phyloP scores from a whole-genome alignment of 2,329 filamentous ascomycete species.

The Aspergillus fischeri region DNA sequence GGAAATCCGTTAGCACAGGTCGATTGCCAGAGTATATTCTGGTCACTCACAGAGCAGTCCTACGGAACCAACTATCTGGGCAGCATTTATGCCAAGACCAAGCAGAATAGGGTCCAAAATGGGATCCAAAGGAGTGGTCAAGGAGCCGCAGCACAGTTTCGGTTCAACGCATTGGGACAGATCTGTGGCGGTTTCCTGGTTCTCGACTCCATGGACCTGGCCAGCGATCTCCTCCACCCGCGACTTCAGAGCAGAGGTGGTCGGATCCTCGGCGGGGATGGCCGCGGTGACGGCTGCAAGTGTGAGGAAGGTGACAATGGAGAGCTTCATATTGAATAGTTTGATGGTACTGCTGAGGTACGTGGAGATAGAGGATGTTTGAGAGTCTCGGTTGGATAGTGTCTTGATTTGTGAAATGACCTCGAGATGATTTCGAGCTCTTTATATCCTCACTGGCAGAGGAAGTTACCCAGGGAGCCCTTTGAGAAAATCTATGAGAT shows the following conservation, averaged over 20 bases:
- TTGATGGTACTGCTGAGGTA: slow-evolving; percentile 8
- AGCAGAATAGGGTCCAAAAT: slow-evolving; percentile 23
- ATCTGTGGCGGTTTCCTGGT: slow-evolving; percentile 5
- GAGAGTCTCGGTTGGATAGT: background rate
- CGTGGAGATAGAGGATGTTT: background rate
- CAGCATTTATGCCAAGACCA: slow-evolving; percentile 19
- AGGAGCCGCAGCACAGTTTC: slow-evolving; percentile 25
- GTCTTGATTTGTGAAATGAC: background rate
- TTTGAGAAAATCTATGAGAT: background rate
- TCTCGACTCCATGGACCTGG: slow-evolving; percentile 7
- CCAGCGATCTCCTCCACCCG: slow-evolving; percentile 12
- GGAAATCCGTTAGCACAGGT: slow-evolving; percentile 1
- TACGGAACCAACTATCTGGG: slow-evolving; percentile 24
- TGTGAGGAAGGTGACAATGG: slow-evolving; percentile 26
- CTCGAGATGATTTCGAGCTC: background rate
- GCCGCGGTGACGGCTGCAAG: slow-evolving; percentile 27
- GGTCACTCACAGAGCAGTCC: slow-evolving; percentile 24
- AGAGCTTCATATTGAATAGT: slow-evolving; percentile 21
- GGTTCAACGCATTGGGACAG: slow-evolving; percentile 16
- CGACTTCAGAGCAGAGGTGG: slow-evolving; percentile 8
- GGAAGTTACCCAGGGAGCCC: background rate
- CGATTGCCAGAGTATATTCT: background rate
- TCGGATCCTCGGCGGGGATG: slow-evolving; percentile 11
- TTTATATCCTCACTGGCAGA: slow-evolving; percentile 6
- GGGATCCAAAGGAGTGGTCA: slow-evolving; percentile 27